phyloP scores from a whole-genome alignment of 2,329 filamentous ascomycete species.

The Aspergillus awamori region DNA sequence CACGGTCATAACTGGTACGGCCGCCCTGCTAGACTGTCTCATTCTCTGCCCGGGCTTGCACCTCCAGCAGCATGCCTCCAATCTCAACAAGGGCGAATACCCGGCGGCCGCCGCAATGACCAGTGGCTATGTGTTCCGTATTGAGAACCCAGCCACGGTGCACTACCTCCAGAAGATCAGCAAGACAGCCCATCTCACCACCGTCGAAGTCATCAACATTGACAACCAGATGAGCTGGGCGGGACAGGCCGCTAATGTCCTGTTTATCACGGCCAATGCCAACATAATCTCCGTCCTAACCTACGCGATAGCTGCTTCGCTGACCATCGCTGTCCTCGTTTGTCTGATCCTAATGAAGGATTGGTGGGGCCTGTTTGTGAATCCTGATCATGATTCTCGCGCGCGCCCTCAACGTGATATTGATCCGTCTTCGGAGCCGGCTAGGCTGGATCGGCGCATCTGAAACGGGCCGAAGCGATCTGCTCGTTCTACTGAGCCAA shows the following conservation, averaged over 20 bases:
- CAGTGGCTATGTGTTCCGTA: slow-evolving; percentile 32
- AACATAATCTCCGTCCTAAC: background rate
- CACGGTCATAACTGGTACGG: background rate
- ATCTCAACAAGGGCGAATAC: slow-evolving; percentile 1
- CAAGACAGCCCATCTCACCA: slow-evolving; percentile 1
- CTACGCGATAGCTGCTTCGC: background rate
- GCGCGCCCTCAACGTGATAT: background rate
- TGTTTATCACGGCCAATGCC: background rate
- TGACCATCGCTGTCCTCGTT: background rate
- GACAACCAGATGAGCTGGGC: background rate
- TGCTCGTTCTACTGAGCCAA: slow-evolving; percentile 10
- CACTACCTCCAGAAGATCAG: slow-evolving; percentile 5
- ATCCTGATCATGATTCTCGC: background rate
- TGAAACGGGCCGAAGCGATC: background rate
- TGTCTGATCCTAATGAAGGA: background rate
- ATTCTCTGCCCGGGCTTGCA: slow-evolving; percentile 2
- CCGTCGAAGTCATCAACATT: background rate
- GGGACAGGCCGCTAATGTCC: background rate
- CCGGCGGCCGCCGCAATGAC: background rate
- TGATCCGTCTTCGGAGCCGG: background rate
- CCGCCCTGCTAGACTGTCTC: background rate
- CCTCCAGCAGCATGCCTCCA: background rate
- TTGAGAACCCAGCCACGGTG: slow-evolving; percentile 10
- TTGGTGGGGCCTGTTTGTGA: background rate
- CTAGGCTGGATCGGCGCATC: background rate